Evolutionary conservation across 2,329 filamentous ascomycete genomes (phyloP), one percentile per base, ranked within the genome.

Genomic region (Aspergillus melleus): DNA sequence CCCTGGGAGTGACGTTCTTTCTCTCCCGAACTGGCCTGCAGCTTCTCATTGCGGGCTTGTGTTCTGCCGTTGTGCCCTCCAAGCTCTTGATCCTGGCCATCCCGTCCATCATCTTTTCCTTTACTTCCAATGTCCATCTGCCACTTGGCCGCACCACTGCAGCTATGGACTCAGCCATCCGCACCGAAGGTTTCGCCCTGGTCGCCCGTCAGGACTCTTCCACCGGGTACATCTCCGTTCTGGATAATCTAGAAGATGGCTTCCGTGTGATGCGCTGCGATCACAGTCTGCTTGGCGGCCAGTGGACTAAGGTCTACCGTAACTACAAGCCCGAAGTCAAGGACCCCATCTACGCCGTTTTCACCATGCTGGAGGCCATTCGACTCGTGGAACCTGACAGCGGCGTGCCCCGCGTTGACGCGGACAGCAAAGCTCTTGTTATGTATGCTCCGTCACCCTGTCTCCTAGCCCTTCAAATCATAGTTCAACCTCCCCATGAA

Each of bases 311-410:
- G 46, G 66, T 79, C 77, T 66, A 71, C 20, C 64, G 76, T 69
- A 75, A 88, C 73, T 61, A 81, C 77, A 54, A 79, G 71, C 84
- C 82, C 1, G 74, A 83, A 49, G 79, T 92, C 19, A 85, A 86
- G 11, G 95, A 99, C 76, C 92, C 94, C 0, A 91, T 99, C 58
- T 99, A 98, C 72, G 89, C 91, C 10, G 90, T 98, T n/a, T 99
- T 99, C 74, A 89, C 91, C 26, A 96, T 96, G 84, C 85, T 99
- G 1, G 95, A 99, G 75, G 92, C 94, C 3, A 89, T 98, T 6
- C 86, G 95, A 22, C 83, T 99, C 32, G 83, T 96, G 24, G 82
- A 95, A 66, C 76, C 81, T 4, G 79, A 83, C 30, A 61, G 70
- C 52, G 70, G 72, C 10, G 61, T 68, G 44, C 63, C 64, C 26